Evolutionary conservation across 345 rosid species (phyloP).

Genomic region (Eutrema heterophyllum): DNA sequence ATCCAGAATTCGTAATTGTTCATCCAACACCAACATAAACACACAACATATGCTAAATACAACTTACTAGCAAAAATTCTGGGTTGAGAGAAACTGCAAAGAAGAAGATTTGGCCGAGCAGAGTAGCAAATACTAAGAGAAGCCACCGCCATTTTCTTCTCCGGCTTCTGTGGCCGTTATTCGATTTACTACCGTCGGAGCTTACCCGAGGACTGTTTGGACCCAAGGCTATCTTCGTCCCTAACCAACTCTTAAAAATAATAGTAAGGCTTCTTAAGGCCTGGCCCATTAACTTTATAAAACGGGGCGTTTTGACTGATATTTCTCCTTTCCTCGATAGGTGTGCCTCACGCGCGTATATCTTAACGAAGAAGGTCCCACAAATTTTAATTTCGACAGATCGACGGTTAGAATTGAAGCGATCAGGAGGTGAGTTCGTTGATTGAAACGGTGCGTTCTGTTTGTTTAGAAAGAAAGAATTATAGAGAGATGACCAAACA

Average conservation of each 20-base stretch:
- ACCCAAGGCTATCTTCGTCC: background rate
- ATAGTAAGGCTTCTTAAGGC: background rate
- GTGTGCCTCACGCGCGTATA: constrained; percentile 21
- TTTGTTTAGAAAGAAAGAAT: constrained; percentile 15
- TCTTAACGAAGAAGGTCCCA: background rate
- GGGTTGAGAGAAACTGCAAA: constrained; percentile 34
- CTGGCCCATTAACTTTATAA: background rate
- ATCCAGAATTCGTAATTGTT: background rate
- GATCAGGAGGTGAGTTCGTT: background rate
- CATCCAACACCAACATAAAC: background rate
- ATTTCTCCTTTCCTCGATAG: background rate
- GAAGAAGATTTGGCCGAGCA: constrained; percentile 37
- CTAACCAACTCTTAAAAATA: background rate
- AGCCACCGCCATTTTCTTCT: constrained; percentile 28
- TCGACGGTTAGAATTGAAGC: constrained; percentile 2
- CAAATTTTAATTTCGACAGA: background rate
- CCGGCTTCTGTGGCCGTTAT: constrained; percentile 21
- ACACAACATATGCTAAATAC: background rate
- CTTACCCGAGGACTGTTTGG: constrained; percentile 17
- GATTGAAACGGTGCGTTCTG: constrained; percentile 12
- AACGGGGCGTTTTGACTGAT: background rate
- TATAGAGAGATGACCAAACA: constrained; percentile 41
- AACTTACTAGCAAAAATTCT: constrained; percentile 47
- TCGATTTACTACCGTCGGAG: background rate
- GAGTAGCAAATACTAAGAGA: constrained; percentile 38